Evolutionary conservation across 2,329 filamentous ascomycete genomes (phyloP).

Genomic region (Pestalotiopsis sp.): DNA sequence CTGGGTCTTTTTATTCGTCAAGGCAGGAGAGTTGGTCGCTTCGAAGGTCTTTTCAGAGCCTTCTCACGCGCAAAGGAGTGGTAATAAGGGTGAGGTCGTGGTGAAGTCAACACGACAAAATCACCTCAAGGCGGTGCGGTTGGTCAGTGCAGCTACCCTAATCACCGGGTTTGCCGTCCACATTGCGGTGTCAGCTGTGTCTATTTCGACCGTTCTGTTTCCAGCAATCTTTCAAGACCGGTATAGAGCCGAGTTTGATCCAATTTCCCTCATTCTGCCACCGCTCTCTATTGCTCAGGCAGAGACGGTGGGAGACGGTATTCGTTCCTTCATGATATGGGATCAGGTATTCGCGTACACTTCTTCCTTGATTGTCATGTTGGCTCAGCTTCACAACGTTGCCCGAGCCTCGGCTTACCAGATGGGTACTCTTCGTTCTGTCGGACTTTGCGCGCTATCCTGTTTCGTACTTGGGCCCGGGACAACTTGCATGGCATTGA

Average conservation of each 20-base stretch:
- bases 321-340: conserved; percentile 10
- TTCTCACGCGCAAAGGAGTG: neutral
- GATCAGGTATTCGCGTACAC: conserved; percentile 9
- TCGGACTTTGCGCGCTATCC: neutral
- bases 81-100: neutral
- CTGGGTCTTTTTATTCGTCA: neutral
- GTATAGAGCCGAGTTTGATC: neutral
- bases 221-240: conserved; percentile 2
- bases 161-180: neutral
- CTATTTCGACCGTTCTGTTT: conserved; percentile 8
- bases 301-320: conserved; percentile 1
- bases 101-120: too few relatives aligned
- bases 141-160: neutral
- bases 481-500: neutral
- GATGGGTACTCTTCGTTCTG: neutral
- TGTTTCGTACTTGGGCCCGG: neutral
- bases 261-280: conserved; percentile 1
- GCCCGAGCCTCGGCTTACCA: neutral
- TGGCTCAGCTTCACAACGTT: conserved; percentile 5
- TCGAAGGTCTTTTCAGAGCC: neutral
- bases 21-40: neutral
- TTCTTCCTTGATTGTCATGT: neutral
- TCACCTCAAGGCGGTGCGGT: neutral
- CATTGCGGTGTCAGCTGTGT: conserved; percentile 1
- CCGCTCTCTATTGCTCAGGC: conserved; percentile 3